Evolutionary conservation across 2,329 filamentous ascomycete genomes (phyloP), one percentile per base, ranked within the genome.

Genomic region (Aspergillus sp.): DNA sequence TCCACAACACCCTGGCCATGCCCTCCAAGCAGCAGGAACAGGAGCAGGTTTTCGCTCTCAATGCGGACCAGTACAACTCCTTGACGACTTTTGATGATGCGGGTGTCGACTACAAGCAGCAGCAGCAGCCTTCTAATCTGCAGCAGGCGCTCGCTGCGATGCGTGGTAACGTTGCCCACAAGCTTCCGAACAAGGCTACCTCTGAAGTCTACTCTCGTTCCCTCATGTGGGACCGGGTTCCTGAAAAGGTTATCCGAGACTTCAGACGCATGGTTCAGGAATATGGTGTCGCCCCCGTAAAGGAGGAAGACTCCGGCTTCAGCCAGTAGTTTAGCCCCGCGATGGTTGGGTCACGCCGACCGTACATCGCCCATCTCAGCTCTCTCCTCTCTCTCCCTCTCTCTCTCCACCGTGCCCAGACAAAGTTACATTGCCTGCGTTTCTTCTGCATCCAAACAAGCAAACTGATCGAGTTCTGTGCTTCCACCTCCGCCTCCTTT

Each of bases 191-290:
- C 32, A 72, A 75, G 68, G 85, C 86, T 55, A 90, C 89, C 51
- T 91, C 93, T 59, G 92, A 97, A 70, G 91, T 97, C 45, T 97
- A 97, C 80, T 96, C 93, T 36, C 87, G 94, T 60, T 96, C 92
- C 64, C 84, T 98, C 63, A 87, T 98, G 60, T 97, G 92, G 91
- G 92, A 97, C 72, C 91, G 93, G 77, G 93, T 98, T 69, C 93
- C 95, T 13, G 85, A 87, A 69, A 92, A 98, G 66, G 92, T 98
- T 52, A 92, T 99, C 57, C 87, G 89, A 69, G 92, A 94, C 75
- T 98, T 98, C 81, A 91, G 91, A 70, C 91, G 91, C 78, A 92
- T 96, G 85, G 90, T 97, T 69, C 87, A 90, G 65, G 90, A 95
- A 72, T 89, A 85, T 78, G 89, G 72, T 53, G 71, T 72, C 7